phyloP scores from a whole-genome alignment of 306 rosid species.

The Senna tora region DNA sequence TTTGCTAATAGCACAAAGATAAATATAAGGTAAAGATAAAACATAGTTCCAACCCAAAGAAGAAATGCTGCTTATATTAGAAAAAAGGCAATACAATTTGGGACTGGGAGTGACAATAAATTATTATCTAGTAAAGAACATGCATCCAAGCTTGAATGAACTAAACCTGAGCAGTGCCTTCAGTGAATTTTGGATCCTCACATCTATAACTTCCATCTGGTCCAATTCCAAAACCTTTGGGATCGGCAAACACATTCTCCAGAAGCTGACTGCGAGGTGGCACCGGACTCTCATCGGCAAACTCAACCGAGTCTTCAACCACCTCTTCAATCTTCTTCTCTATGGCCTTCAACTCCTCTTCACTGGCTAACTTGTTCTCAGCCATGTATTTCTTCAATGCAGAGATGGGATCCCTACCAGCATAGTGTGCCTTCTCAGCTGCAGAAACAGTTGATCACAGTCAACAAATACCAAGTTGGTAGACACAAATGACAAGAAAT shows the following conservation, averaged over 20 bases:
- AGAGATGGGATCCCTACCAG: constrained; percentile 86
- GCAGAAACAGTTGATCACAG: constrained; percentile 38
- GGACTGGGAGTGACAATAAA: constrained; percentile 30
- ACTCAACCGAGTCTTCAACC: constrained; percentile 83
- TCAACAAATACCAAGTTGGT: not conserved
- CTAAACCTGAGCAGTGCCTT: constrained; percentile 97
- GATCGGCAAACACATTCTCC: constrained; percentile 95
- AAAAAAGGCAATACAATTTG: constrained; percentile 41
- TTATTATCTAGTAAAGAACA: constrained; percentile 44
- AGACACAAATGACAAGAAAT: not conserved
- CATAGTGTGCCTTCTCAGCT: constrained; percentile 96
- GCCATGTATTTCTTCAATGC: constrained; percentile 79
- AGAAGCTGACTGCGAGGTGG: constrained; percentile 89
- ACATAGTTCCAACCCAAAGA: constrained; percentile 48
- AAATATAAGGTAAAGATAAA: constrained; percentile 27
- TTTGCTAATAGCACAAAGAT: constrained; percentile 28
- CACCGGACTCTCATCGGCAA: constrained; percentile 84
- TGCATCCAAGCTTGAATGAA: constrained; percentile 36
- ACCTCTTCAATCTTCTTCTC: constrained; percentile 86
- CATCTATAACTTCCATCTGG: constrained; percentile 95
- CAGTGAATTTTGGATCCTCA: constrained; percentile 92
- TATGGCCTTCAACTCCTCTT: constrained; percentile 74
- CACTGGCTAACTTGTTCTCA: constrained; percentile 75
- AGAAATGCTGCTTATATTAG: constrained; percentile 47
- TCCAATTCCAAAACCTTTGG: constrained; percentile 93